Conservation (phyloP, 441 rosid species). For the Corymbia calophylla region DNA sequence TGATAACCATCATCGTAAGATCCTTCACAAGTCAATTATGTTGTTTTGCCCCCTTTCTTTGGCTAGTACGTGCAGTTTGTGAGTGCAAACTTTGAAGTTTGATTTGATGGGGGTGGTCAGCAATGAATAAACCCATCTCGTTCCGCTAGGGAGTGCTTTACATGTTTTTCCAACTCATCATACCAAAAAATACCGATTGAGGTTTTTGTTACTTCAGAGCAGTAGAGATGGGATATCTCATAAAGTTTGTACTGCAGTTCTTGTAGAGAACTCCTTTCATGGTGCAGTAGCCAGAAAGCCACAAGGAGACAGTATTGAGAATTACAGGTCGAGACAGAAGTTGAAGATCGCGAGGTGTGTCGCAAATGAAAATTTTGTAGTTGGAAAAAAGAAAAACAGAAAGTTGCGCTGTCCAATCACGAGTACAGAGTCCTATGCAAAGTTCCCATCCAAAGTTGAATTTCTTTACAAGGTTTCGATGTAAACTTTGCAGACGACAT, state of each 20-base stretch:
- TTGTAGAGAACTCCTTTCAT: not conserved
- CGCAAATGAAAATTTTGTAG: not conserved
- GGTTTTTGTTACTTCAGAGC: not conserved
- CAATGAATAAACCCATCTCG: not conserved
- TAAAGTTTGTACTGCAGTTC: not conserved
- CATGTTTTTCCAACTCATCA: not conserved
- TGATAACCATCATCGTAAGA: slow-evolving; percentile 82
- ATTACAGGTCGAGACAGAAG: not conserved
- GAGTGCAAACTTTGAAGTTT: not conserved
- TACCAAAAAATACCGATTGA: not conserved
- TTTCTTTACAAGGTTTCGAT: not conserved
- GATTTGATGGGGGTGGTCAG: not conserved
- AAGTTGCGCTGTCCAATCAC: not conserved
- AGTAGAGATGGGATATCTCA: not conserved
- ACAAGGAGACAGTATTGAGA: not conserved
- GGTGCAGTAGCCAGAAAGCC: not conserved
- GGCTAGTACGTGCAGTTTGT: not conserved
- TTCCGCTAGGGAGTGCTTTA: not conserved
- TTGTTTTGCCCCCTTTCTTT: not conserved
- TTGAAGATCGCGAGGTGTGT: not conserved
- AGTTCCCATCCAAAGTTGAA: not conserved
- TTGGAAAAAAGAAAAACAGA: not conserved
- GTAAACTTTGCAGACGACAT: not conserved
- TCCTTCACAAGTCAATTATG: not conserved
- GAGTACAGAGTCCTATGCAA: not conserved